These are phyloP conservation scores for Phytophthora aleatoria DNA, from an alignment of 352 stramenopile genomes.

Conservation along the genomic window DNA sequence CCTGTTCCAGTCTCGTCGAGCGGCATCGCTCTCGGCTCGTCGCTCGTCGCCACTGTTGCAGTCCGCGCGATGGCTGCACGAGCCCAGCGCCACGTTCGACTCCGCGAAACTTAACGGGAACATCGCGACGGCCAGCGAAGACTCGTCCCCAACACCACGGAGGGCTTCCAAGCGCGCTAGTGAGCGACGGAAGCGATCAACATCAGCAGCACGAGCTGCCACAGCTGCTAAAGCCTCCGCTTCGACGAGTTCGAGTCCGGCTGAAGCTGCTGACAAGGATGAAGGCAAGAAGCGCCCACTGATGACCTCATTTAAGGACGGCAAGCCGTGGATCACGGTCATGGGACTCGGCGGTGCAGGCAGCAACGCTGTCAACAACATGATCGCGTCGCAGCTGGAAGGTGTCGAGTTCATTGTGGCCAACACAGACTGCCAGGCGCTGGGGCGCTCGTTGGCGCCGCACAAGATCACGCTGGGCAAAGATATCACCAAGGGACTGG, in stretches of 20 bases:
- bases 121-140: conserved; percentile 5
- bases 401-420: conserved; percentile 95
- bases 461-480: conserved; percentile 87
- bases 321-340: conserved; percentile 86
- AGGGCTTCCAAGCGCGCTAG: conserved; percentile 22
- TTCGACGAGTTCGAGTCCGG: neutral
- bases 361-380: conserved; percentile 91
- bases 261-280: conserved; percentile 22
- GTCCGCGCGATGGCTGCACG: conserved; percentile 19
- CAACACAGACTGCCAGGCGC: conserved; percentile 95
- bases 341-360: conserved; percentile 84
- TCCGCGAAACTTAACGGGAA: conserved; percentile 26
- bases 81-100: conserved; percentile 25
- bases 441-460: conserved; percentile 76
- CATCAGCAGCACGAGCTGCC: conserved; percentile 7
- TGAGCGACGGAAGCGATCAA: conserved; percentile 36
- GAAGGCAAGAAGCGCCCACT: conserved; percentile 50
- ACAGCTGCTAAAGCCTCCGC: conserved; percentile 6
- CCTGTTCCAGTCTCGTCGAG: conserved; percentile 23
- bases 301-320: conserved; percentile 72
- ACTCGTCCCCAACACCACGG: conserved; percentile 5
- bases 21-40: conserved; percentile 6
- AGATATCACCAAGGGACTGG: conserved; percentile 85
- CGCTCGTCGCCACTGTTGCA: conserved; percentile 19
- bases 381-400: conserved; percentile 88